Evolutionary conservation across 371 early-diverging fungal genomes (phyloP).

Genomic region (Mortierella sp.): DNA sequence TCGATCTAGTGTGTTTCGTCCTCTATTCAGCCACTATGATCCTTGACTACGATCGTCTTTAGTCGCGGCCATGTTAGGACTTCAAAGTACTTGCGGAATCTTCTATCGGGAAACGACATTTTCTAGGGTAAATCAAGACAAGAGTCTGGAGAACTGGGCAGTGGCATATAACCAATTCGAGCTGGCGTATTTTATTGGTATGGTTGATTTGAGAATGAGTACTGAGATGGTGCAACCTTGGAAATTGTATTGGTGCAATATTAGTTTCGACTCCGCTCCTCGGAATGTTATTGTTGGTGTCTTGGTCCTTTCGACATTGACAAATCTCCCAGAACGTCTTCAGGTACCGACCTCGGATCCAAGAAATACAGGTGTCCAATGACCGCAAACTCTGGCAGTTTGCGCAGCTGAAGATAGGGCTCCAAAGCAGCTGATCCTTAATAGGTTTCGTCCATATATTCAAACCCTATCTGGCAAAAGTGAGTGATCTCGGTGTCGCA

Average conservation of each 20-base stretch:
- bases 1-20: background rate
- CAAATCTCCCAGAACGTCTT: slow-evolving; percentile 9
- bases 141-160: background rate
- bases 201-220: background rate
- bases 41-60: background rate
- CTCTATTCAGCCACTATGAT: background rate
- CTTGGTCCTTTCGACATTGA: background rate
- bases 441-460: background rate
- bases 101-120: background rate
- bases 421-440: background rate
- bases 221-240: background rate
- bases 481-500: background rate
- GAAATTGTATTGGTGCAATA: background rate
- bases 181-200: background rate
- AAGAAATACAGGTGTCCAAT: background rate
- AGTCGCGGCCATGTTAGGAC: background rate
- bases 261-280: no score
- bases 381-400: background rate
- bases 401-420: slow-evolving; percentile 6
- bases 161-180: background rate
- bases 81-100: background rate
- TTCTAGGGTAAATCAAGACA: background rate
- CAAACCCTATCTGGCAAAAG: background rate
- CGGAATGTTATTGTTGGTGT: no score
- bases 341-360: slow-evolving; percentile 7